Evolutionary conservation across 768 basidiomycete genomes (phyloP).

Genomic region (Candolleomyces eurysporus): DNA sequence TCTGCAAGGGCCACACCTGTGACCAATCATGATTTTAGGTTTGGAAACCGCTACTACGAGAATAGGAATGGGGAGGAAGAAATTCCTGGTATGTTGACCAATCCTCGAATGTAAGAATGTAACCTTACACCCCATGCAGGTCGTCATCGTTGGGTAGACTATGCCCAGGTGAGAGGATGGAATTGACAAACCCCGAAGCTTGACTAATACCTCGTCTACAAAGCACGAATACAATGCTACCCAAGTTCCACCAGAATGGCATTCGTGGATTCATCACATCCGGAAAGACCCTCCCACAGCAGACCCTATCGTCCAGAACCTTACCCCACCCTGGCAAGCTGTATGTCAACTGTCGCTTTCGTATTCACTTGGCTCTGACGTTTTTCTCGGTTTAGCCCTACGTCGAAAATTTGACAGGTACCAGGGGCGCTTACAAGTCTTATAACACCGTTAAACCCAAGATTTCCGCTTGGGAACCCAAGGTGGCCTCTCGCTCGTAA

Average conservation of each 20-base stretch:
- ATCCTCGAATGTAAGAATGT: background rate
- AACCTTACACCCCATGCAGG: slow-evolving; percentile 41
- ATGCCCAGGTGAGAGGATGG: slow-evolving; percentile 62
- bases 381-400: slow-evolving; percentile 53
- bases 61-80: slow-evolving; percentile 87
- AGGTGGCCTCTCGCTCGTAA: slow-evolving; percentile 50
- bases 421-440: slow-evolving; percentile 82
- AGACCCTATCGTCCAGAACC: slow-evolving; percentile 67
- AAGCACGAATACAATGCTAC: slow-evolving; percentile 88
- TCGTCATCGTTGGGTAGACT: slow-evolving; percentile 97
- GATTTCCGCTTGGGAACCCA: slow-evolving; percentile 81
- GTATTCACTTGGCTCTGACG: slow-evolving; percentile 3
- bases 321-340: slow-evolving; percentile 78
- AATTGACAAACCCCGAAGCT: background rate
- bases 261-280: slow-evolving; percentile 92
- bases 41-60: slow-evolving; percentile 94
- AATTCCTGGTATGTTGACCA: slow-evolving; percentile 64
- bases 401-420: slow-evolving; percentile 89
- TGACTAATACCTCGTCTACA: slow-evolving; percentile 3
- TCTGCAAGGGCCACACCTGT: slow-evolving; percentile 7
- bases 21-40: slow-evolving; percentile 40
- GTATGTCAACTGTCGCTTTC: slow-evolving; percentile 43
- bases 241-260: slow-evolving; percentile 96
- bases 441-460: slow-evolving; percentile 89
- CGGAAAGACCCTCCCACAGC: slow-evolving; percentile 76